Evolutionary conservation across 139 green algal genomes (phyloP), one percentile per base, ranked within the genome.

Genomic region (Desmodesmus armatus): DNA sequence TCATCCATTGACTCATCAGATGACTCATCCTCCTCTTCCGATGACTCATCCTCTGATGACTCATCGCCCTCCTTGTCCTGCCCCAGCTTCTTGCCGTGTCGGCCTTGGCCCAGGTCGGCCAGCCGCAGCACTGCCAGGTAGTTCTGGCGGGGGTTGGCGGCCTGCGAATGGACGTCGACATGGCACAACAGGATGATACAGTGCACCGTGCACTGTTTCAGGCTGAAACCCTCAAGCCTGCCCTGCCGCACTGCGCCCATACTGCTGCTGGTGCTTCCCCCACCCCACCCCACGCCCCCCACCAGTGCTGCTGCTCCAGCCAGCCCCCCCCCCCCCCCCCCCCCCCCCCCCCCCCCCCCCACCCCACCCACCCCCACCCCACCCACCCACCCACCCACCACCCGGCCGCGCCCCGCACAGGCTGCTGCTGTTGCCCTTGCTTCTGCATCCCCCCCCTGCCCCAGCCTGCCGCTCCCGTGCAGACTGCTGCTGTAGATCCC

Each of bases 81-180:
- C 23, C 69, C 60, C 31, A 71, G 37, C 78, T 90, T 90, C 82
- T 95, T 93, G 69, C 91, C 92, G 70, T 95, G 92, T 3, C 91
- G 55, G 29, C 91, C 90, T 83, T 96, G 92, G 1, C 87, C 89
- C 41, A 98, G 84, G 53, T 93, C 86, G 2, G 87, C 90, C 27
- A 98, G 90, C 49, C 91, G 89, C 65, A 96, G 88, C 6, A 98
- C 89, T 0, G 90, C 89, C 1, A 98, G 43, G 81, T 93, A 94
- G 88, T 98, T 99, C 37, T 94, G 85, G 37, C 92, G 92, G 15
- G 91, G 84, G 4, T 47, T 77, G 3, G 82, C 80, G 27, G 96
- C 97, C 69, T 93, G 87, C 23, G 33, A 3, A 78, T 63, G 58
- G 35, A 13, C 1, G 33, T 15, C 35, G 33, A 51, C 35, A 11